Evolutionary conservation across 148 eudicot genomes (phyloP), one percentile per base, ranked within the genome.

Genomic region (Chenopodium formosanum): DNA sequence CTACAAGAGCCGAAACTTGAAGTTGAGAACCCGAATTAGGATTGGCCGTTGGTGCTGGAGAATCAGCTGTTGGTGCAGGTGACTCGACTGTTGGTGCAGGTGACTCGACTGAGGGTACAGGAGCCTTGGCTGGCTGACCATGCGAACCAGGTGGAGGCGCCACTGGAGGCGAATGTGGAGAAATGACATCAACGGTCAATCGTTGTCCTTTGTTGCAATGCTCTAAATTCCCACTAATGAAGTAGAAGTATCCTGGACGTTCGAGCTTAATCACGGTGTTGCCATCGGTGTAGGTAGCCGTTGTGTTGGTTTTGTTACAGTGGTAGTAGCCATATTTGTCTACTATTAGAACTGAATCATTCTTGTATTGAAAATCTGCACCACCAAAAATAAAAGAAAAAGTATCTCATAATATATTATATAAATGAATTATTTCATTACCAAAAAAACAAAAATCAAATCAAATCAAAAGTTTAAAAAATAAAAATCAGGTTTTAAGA

Each of bases 311-410:
- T 17, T 70, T 64, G 69, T 87, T 81, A 83, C 98, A 94, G 58
- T 94, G 98, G 71, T 89, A 94, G 86, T 88, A 92, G 0, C 86
- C 91, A 82, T 84, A 91, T 83, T 91, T 94, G 78, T 89, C 89
- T 53, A 91, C 98, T 65, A 82, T 87, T 3, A 88, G 52, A 7
- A 94, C 94, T 4, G 98, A 87, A 77, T 94, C 96, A n/a, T 90
- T 91, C 62, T 80, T 73, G 92, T 92, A 94, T 68, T 76, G 63
- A 48, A 94, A 94, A 60, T 88, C 98, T 94, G 81, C 66, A 31
- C 12, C 29, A 77, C 9, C 11, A 19, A 56, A 22, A 22, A 1
- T 62, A 9, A 22, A 1, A 20, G 6, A 20, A 23, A 62, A 7
- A 6, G 23, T 6, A 20, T 9, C 4, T 17, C n/a, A 56, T 20